phyloP scores from a whole-genome alignment of 345 rosid genomes.

The Geranium brycei region DNA sequence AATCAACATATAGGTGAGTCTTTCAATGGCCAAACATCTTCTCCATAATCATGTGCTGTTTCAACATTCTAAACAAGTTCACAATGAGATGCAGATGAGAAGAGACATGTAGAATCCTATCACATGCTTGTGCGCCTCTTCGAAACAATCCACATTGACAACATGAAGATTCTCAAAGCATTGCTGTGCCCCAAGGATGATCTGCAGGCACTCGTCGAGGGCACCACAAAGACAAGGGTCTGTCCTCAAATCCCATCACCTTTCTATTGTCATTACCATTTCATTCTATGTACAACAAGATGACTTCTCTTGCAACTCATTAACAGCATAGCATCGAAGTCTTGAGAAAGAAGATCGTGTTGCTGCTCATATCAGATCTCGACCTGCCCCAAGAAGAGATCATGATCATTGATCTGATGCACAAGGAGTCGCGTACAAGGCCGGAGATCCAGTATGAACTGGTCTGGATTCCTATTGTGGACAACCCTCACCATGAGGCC shows the following conservation, averaged over 20 bases:
- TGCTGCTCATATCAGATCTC: conserved; percentile 26
- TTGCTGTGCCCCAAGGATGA: conserved; percentile 31
- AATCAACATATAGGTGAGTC: conserved; percentile 26
- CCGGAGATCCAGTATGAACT: conserved; percentile 14
- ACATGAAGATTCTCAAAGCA: conserved; percentile 27
- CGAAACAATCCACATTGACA: conserved; percentile 24
- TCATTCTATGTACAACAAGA: background rate
- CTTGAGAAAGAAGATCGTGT: conserved; percentile 16
- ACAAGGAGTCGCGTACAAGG: conserved; percentile 9
- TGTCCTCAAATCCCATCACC: background rate
- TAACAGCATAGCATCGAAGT: conserved; percentile 17
- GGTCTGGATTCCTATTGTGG: conserved; percentile 40
- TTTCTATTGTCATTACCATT: conserved; percentile 1
- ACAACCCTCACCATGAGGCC: conserved; percentile 3
- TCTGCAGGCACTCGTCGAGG: conserved; percentile 24
- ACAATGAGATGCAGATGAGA: conserved; percentile 26
- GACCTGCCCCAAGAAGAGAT: conserved; percentile 28
- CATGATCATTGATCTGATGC: conserved; percentile 10
- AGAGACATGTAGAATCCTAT: conserved; percentile 27
- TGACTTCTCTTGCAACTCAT: background rate
- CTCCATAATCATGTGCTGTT: background rate
- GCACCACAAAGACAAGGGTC: conserved; percentile 21
- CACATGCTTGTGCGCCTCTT: conserved; percentile 23
- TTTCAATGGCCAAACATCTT: background rate
- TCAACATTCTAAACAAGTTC: background rate